Base-by-base conservation (phyloP, 768 basidiomycete species). In the Auricularia heimuer region DNA sequence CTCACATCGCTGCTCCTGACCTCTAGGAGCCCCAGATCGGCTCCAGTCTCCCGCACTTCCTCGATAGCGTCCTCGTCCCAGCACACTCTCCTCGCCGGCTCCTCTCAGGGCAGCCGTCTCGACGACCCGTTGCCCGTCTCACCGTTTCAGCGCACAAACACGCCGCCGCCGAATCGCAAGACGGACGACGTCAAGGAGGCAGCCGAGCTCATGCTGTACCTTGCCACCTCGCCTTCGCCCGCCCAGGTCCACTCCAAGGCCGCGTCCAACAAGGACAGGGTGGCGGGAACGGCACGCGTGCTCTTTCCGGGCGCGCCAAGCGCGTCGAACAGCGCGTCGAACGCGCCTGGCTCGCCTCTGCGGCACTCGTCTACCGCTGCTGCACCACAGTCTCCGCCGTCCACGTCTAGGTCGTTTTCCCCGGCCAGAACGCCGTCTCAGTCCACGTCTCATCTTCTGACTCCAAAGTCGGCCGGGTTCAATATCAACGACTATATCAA, bases 161-260 rank as follows among this genome's bases (percentile, higher is more conserved):
- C 78, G 44, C 77, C 81, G 44, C 77, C 81, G 4, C 75, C 79
- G 2, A 73, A 75, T 39, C 45, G 24, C 29, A 60, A 60, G 34
- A 10, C 63, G 74, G 68, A 77, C 75, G 76, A 68, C 71, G 68
- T 90, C 72, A 87, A 85, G 67, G 92, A 93, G 70, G 92, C 91
- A 0, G 90, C 92, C n/a, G 89, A 90, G 71, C 75, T 92, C 54
- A 89, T 94, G 85, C 77, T 93, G 24, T 90, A 84, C 75, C 82
- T 94, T 62, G 91, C 92, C 51, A 92, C 90, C 4, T 92, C 89
- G 1, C 91, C 91, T 0, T 92, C 90, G 0, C 91, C 91, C 8
- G 89, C 80, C 4, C 60, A 66, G 14, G 36, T 34, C n/a, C 54
- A 37, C 45, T 39, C 39, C 37, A 64, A 54, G n/a, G 45, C 62